These are phyloP conservation scores for Guyanaporus albipodus DNA, from an alignment of 768 basidiomycete genomes.

Conservation along the genomic window DNA sequence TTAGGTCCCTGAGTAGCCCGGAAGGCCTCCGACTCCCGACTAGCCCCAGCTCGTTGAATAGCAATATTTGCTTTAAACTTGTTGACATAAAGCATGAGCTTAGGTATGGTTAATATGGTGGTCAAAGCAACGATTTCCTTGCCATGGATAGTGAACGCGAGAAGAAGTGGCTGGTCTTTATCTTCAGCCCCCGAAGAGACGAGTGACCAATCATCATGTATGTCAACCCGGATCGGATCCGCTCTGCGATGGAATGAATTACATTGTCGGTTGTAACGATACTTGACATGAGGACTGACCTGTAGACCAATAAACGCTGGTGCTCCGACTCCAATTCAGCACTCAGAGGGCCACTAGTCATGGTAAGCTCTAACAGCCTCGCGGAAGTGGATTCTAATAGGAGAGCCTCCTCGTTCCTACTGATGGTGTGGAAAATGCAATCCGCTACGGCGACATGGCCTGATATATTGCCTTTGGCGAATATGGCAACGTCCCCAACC, in stretches of 20 bases:
- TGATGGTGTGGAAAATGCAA: slow-evolving; percentile 72
- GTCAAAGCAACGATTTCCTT: slow-evolving; percentile 62
- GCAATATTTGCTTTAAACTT: slow-evolving; percentile 74
- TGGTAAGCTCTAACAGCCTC: slow-evolving; percentile 65
- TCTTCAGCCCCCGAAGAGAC: slow-evolving; percentile 38
- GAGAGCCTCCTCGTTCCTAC: slow-evolving; percentile 45
- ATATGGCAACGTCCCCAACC: slow-evolving; percentile 49
- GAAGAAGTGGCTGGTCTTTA: slow-evolving; percentile 51
- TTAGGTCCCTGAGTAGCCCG: slow-evolving; percentile 65
- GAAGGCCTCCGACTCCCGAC: slow-evolving; percentile 75
- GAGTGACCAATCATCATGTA: slow-evolving; percentile 80
- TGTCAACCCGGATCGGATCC: slow-evolving; percentile 69
- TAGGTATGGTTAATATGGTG: slow-evolving; percentile 74
- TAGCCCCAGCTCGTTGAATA: slow-evolving; percentile 70
- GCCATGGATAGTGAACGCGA: slow-evolving; percentile 75
- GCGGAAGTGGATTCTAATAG: slow-evolving; percentile 32
- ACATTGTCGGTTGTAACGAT: background rate
- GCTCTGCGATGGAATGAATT: slow-evolving; percentile 43
- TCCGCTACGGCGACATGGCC: slow-evolving; percentile 64
- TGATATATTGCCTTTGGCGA: slow-evolving; percentile 66
- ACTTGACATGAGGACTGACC: slow-evolving; percentile 41
- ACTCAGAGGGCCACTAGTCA: slow-evolving; percentile 69
- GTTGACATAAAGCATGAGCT: slow-evolving; percentile 66
- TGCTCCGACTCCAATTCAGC: slow-evolving; percentile 72
- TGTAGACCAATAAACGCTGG: slow-evolving; percentile 68